phyloP scores from a whole-genome alignment of 306 rosid genomes.

The Biancaea sappan region DNA sequence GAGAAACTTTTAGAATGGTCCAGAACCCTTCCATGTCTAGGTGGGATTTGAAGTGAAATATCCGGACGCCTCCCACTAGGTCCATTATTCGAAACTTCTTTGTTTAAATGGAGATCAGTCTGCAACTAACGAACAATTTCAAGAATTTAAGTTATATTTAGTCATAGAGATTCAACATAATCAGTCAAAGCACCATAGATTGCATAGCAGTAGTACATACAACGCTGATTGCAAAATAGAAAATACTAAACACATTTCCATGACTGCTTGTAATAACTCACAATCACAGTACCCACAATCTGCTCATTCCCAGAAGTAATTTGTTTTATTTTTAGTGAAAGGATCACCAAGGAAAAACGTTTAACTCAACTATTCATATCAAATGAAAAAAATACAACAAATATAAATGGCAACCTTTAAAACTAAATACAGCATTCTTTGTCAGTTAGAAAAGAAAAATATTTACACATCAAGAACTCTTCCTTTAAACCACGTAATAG shows the following conservation, averaged over 20 bases:
- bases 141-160: background rate
- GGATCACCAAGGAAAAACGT: conserved; percentile 1
- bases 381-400: background rate
- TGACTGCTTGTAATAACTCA: conserved; percentile 6
- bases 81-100: conserved; percentile 48
- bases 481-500: conserved; percentile 7
- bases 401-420: background rate
- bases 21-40: conserved; percentile 69
- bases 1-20: conserved; percentile 77
- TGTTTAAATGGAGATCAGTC: conserved; percentile 43
- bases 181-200: conserved; percentile 2
- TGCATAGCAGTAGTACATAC: conserved; percentile 2
- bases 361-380: conserved; percentile 6
- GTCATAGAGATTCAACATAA: conserved; percentile 16
- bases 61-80: conserved; percentile 72
- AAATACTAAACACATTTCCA: conserved; percentile 9
- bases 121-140: conserved; percentile 41
- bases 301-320: background rate
- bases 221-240: conserved; percentile 5
- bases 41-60: conserved; percentile 94
- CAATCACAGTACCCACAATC: conserved; percentile 3
- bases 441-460: conserved; percentile 17
- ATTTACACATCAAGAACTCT: background rate
- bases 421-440: background rate
- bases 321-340: background rate